These are phyloP conservation scores for Cyathus striatus DNA, from an alignment of 768 basidiomycete genomes.

Conservation along the genomic window DNA sequence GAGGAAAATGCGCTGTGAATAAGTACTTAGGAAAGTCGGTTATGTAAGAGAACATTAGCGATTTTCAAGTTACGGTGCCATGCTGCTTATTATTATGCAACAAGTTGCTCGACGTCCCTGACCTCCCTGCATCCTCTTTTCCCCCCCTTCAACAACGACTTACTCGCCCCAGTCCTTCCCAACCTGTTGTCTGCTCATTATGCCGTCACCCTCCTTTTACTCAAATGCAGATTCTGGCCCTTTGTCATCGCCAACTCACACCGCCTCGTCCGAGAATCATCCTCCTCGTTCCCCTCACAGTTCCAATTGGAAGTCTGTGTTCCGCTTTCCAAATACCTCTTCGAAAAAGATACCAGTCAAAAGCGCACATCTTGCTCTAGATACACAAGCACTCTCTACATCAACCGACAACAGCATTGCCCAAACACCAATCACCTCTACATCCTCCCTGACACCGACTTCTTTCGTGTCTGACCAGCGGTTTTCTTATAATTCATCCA, in stretches of 20 bases:
- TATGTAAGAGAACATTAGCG: no score
- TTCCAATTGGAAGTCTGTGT: conserved; percentile 65
- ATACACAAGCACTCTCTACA: conserved; percentile 36
- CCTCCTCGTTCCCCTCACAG: no score
- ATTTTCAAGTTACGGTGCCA: no score
- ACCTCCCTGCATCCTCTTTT: conserved; percentile 7
- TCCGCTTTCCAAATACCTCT: conserved; percentile 62
- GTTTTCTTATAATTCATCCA: conserved; percentile 76
- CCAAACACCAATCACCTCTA: conserved; percentile 38
- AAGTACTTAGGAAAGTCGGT: no score
- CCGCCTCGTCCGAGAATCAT: no score
- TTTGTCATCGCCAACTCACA: conserved; percentile 21
- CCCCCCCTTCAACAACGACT: conserved; percentile 3
- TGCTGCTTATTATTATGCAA: conserved; percentile 14
- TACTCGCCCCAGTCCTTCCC: no score
- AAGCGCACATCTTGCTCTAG: conserved; percentile 41
- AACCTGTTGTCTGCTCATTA: conserved; percentile 8
- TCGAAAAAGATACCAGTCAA: conserved; percentile 50
- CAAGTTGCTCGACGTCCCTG: conserved; percentile 13
- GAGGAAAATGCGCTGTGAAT: no score
- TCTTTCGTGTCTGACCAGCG: conserved; percentile 58
- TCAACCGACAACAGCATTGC: conserved; percentile 24
- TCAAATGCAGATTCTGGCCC: conserved; percentile 14
- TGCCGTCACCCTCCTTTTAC: conserved; percentile 19
- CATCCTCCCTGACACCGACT: conserved; percentile 47